Evolutionary conservation across 768 basidiomycete genomes (phyloP), one percentile per base, ranked within the genome.

Genomic region (Amanita rubescens): DNA sequence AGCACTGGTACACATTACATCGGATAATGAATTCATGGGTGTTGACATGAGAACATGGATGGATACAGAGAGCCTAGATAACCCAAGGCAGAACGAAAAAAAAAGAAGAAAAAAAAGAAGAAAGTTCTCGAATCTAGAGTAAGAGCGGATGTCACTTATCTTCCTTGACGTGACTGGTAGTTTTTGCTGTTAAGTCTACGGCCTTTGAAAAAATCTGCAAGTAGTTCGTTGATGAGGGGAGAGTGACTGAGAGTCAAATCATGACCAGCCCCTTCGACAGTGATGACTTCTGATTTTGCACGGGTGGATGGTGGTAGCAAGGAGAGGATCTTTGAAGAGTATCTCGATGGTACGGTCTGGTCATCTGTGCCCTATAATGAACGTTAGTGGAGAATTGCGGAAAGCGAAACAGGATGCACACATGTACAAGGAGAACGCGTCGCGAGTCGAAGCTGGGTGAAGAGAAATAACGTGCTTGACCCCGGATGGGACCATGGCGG

Each of bases 401-500:
- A 35, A 38, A 24, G 27, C 35, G 15, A 46, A 22, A 22, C 27
- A 41, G 44, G 15, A 42, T 25, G 67, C 78, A 25, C 59, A 82
- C 86, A 65, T 87, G 86, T 27, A 89, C 70, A n/a, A 88, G 65
- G 34, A 88, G 69, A 5, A 85, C 78, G 22, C 73, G 67, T 45
- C 77, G 75, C 17, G 70, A 68, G 3, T 69, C 69, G 52, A 80
- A 74, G 2, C 73, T 77, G 14, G 74, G 69, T 0, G 76, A 72
- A 24, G 72, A 64, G 59, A 87, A 87, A 3, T 81, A 70, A 1
- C 75, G 64, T 1, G 65, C 67, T 51, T 82, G 77, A 4, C 85
- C 84, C 35, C 86, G 80, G 25, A 89, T 71, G 12, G 87, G 87
- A 1, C 87, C 87, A 35, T 85, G 78, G 32, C 87, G 77, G 22